Evolutionary conservation across 2,329 filamentous ascomycete genomes (phyloP), one percentile per base, ranked within the genome.

Genomic region (Colletotrichum eremochloae): DNA sequence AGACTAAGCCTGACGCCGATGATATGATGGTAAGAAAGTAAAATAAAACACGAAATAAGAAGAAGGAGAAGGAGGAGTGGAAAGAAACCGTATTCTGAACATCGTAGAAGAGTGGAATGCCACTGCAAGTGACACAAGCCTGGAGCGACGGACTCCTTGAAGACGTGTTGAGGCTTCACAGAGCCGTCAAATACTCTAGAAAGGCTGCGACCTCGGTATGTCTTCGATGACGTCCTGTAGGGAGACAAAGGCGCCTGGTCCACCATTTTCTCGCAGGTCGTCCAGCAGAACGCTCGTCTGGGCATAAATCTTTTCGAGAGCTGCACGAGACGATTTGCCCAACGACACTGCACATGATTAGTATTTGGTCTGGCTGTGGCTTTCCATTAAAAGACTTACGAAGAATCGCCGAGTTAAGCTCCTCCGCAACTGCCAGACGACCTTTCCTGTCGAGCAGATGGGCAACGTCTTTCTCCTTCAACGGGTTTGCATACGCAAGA

Each of bases 331-430:
- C 0, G 94, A 96, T 82, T 97, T 97, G 62, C 96, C 96, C 3
- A 98, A 87, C 0, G 94, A 97, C 53, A 94, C 96, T 98, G 63
- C 50, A 56, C 24, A 42, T 11, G 46, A 4, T 38, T 62, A 63
- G 48, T 65, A 33, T 44, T 2, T 9, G 2, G 14, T 46, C 24
- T 15, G 67, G 29, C 36, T 29, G 14, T 44, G n/a, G 46, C 20
- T 20, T 31, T 44, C 5, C 12, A 11, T 20, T 33, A 5, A 24
- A 61, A 46, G 24, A 87, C 91, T 84, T 85, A 97, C 95, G 91
- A 72, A 99, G 82, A 77, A 99, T 97, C 58, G 94, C 95, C 73
- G 94, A 94, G 81, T 98, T 98, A 68, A 99, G 86, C 81, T 97
- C 95, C 83, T 99, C 96, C 11, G 95, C 95, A 52, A 98, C 94